Percentiles rank a stretch among this genome's conserved stretches.
Conservation (phyloP, 352 stramenopile species). For the Peronospora tabacina region DNA sequence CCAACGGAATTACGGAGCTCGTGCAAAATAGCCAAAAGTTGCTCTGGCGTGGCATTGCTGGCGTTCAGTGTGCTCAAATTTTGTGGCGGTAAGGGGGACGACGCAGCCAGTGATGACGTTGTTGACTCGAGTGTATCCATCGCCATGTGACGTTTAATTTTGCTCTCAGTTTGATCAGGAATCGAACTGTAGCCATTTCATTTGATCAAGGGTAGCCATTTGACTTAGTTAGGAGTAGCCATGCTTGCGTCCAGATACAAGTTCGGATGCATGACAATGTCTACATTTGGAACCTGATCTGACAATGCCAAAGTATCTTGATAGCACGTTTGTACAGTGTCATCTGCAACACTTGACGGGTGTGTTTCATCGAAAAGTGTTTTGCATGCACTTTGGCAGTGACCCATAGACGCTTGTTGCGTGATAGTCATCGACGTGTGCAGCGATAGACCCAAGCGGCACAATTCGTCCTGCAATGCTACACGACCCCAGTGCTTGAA, state of each 20-base stretch:
- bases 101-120: background rate
- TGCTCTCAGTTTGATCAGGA: conserved; percentile 12
- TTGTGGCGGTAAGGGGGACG: conserved; percentile 6
- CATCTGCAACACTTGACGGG: conserved; percentile 12
- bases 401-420: conserved; percentile 24
- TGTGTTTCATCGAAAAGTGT: conserved; percentile 47
- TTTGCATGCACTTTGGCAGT: conserved; percentile 38
- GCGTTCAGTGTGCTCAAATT: conserved; percentile 26
- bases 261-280: conserved; percentile 49
- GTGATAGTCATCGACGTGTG: conserved; percentile 27
- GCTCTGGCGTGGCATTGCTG: conserved; percentile 32
- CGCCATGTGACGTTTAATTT: too few species aligned
- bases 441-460: conserved; percentile 16
- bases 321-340: background rate
- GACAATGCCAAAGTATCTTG: conserved; percentile 2
- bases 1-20: conserved; percentile 54
- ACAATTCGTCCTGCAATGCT: conserved; percentile 42
- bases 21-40: conserved; percentile 58
- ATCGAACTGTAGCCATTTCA: conserved; percentile 15
- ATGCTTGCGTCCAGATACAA: conserved; percentile 45
- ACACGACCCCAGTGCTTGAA: conserved; percentile 65
- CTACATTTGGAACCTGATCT: background rate
- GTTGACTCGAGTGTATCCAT: conserved; percentile 13
- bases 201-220: conserved; percentile 10
- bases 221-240: conserved; percentile 6